phyloP scores from a whole-genome alignment of 108 stramenopile species.

The Cylindrotheca fusiformis region DNA sequence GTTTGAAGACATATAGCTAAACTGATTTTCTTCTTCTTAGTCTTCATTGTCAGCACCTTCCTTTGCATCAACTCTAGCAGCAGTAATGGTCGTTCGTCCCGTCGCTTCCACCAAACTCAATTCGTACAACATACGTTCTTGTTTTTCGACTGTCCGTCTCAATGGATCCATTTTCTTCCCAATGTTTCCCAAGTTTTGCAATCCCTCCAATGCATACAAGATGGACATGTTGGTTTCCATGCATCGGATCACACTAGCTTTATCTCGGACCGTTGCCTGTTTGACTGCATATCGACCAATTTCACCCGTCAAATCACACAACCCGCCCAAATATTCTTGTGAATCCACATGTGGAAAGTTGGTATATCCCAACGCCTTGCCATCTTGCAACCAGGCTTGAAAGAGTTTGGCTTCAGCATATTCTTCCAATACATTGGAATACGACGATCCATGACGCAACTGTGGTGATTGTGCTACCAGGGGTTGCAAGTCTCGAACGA shows the following conservation, averaged over 20 bases:
- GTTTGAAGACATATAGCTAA: too few relatives aligned
- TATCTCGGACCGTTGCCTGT: constrained; percentile 82
- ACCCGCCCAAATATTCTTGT: constrained; percentile 90
- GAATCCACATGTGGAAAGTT: constrained; percentile 30
- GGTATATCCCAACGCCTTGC: constrained; percentile 13
- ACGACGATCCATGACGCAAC: constrained; percentile 58
- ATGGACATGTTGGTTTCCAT: constrained; percentile 63
- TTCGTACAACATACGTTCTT: constrained; percentile 85
- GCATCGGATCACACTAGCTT: constrained; percentile 55
- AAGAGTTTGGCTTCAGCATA: constrained; percentile 95
- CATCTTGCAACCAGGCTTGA: constrained; percentile 66
- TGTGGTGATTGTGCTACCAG: constrained; percentile 81
- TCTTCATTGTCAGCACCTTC: background rate
- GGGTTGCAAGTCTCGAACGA: constrained; percentile 59
- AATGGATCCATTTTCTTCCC: constrained; percentile 70
- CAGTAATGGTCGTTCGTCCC: constrained; percentile 26
- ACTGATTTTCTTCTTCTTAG: background rate
- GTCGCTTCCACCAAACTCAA: constrained; percentile 73
- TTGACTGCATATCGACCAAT: constrained; percentile 91
- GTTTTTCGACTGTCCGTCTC: constrained; percentile 57
- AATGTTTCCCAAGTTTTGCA: constrained; percentile 48
- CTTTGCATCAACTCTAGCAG: too few relatives aligned
- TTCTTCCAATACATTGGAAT: constrained; percentile 85
- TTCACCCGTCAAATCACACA: constrained; percentile 97
- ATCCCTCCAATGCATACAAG: constrained; percentile 38